Conservation (phyloP, 345 rosid species). For the Clarkia xantiana region DNA sequence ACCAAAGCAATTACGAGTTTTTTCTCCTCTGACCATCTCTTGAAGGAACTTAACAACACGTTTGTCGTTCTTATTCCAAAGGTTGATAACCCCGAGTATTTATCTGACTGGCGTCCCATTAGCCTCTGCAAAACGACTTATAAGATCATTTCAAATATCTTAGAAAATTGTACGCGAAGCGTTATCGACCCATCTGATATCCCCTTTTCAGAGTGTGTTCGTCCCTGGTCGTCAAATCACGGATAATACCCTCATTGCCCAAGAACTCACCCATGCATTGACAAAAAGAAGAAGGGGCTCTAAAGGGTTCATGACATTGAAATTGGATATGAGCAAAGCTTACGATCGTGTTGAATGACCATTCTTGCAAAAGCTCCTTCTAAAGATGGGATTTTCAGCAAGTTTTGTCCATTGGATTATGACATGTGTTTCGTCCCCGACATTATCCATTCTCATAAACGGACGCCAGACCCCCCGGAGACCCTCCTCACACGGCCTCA, state of each 20-base stretch:
- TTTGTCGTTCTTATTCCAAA: background rate
- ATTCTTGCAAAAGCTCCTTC: background rate
- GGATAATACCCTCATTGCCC: background rate
- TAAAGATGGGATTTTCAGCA: background rate
- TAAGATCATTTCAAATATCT: background rate
- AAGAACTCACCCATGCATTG: background rate
- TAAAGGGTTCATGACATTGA: background rate
- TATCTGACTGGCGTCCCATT: background rate
- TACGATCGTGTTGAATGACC: constrained; percentile 1
- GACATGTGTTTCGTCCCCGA: background rate
- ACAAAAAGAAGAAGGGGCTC: background rate
- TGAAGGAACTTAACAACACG: background rate
- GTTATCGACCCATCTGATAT: background rate
- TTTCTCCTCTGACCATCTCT: background rate
- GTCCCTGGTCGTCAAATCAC: background rate
- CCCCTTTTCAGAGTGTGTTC: background rate
- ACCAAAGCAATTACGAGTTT: background rate
- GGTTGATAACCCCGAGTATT: background rate
- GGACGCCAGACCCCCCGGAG: background rate
- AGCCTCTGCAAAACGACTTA: no score
- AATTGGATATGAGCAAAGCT: background rate
- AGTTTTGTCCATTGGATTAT: background rate
- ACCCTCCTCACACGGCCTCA: background rate
- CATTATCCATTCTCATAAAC: background rate
- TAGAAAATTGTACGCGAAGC: background rate